phyloP scores from a whole-genome alignment of 768 basidiomycete genomes.

The Myochromella boudieri region DNA sequence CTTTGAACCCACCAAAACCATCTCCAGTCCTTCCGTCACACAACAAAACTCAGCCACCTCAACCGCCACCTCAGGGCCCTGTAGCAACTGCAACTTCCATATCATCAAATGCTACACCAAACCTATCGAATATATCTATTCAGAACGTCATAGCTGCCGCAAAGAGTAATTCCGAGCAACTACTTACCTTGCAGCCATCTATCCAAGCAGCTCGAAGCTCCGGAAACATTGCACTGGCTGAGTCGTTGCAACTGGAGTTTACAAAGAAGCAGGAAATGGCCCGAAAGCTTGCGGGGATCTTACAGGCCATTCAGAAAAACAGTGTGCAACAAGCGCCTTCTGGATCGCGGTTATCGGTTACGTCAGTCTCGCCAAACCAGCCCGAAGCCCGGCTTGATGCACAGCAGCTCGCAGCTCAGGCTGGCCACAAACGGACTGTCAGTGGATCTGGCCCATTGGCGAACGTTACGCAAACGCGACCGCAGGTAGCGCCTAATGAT shows the following conservation, averaged over 20 bases:
- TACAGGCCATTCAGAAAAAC: neutral
- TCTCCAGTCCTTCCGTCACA: slow-evolving; percentile 20
- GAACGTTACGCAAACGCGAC: slow-evolving; percentile 4
- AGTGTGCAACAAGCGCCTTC: neutral
- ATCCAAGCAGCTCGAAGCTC: slow-evolving; percentile 10
- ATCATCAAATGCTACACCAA: neutral
- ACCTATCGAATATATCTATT: neutral
- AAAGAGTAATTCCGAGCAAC: slow-evolving; percentile 7
- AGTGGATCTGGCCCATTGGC: slow-evolving; percentile 13
- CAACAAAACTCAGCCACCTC: slow-evolving; percentile 18
- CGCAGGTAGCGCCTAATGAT: slow-evolving; percentile 9
- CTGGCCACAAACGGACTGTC: slow-evolving; percentile 19
- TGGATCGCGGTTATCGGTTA: neutral
- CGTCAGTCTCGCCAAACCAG: slow-evolving; percentile 1
- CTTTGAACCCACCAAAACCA: slow-evolving; percentile 23
- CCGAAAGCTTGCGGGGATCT: slow-evolving; percentile 7
- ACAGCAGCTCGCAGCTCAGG: slow-evolving; percentile 22
- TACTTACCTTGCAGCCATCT: slow-evolving; percentile 1
- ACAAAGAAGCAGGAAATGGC: slow-evolving; percentile 5
- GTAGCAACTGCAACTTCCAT: slow-evolving; percentile 1
- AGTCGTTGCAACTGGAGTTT: slow-evolving; percentile 14
- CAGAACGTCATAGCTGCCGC: neutral
- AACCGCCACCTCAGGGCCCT: slow-evolving; percentile 19
- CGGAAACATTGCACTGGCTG: slow-evolving; percentile 7
- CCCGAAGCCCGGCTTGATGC: slow-evolving; percentile 17